Evolutionary conservation across 345 rosid species (phyloP), one percentile per base, ranked within the genome.

Genomic region (Luvunga scandens): DNA sequence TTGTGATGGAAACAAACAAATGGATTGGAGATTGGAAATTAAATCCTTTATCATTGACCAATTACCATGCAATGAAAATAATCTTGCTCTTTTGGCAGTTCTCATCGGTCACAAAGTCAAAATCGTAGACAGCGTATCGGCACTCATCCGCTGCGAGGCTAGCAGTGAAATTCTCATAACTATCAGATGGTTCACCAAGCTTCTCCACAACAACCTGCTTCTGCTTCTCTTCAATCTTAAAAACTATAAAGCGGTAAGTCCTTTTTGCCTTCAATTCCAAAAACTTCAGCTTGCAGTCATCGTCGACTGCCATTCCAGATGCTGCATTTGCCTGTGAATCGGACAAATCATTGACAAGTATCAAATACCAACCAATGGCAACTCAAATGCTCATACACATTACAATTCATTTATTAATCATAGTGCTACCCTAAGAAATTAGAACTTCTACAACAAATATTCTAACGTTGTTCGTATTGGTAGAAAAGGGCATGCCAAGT

Each of bases 241-340:
- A 91, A 42, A 91, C 92, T 42, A 91, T 83, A 78, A 85, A 91
- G 34, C 92, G 92, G 66, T 81, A 79, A 10, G 91, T 91, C 84
- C 94, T 83, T 77, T 89, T 91, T 0, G 94, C 85, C 84, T 91
- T 91, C 87, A 91, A 75, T 50, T 91, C 90, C 67, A 89, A 77
- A 65, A 91, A 89, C 73, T 76, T 91, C 82, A 91, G 86, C 86
- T 91, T 91, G 91, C 94, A 91, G 55, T 89, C 94, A 81, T 89
- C 94, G 55, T 91, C 86, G 77, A 91, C 94, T 64, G 92, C 92
- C 87, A 91, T 89, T 24, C 94, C 94, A 12, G 92, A 91, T 9
- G 90, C 90, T 2, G 92, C 90, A 4, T 91, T 91, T 25, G 91
- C 91, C 92, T 91, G 77, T 42, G 66, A 66, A 80, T 39, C 12